A percentile compares a stretch with the other conserved stretches of the same genome.
Conservation (phyloP, 495 filamentous ascomycete species). For the Xylaria flabelliformis region DNA sequence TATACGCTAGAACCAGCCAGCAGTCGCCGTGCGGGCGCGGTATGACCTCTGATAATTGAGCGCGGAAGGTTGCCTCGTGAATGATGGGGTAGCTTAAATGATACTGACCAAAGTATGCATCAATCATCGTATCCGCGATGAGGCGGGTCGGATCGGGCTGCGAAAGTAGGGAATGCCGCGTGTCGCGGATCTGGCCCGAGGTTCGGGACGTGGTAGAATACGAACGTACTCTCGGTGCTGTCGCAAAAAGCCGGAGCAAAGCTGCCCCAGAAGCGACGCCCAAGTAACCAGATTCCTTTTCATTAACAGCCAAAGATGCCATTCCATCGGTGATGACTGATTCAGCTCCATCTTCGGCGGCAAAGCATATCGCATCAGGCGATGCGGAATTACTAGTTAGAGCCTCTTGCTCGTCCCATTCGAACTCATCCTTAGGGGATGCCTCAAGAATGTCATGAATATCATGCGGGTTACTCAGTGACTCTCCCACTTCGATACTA, state of each 20-base stretch:
- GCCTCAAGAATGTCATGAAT: conserved; percentile 23
- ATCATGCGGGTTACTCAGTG: neutral
- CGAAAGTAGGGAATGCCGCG: conserved; percentile 14
- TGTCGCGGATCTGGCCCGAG: conserved; percentile 1
- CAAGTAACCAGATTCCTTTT: conserved; percentile 27
- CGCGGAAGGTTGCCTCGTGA: conserved; percentile 61
- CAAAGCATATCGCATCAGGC: neutral
- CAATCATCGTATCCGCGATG: conserved; percentile 28
- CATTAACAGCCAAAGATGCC: conserved; percentile 28
- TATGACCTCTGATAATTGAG: conserved; percentile 60
- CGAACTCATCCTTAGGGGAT: conserved; percentile 31
- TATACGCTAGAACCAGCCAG: conserved; percentile 59
- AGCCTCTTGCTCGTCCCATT: conserved; percentile 35
- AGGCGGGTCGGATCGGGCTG: conserved; percentile 26
- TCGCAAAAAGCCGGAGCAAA: conserved; percentile 29
- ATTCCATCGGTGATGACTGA: conserved; percentile 29
- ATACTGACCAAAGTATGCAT: conserved; percentile 47
- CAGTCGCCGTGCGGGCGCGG: conserved; percentile 54
- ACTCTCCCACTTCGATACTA: neutral
- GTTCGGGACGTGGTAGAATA: conserved; percentile 12
- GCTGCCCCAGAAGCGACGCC: conserved; percentile 31
- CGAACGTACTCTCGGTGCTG: neutral
- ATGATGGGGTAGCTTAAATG: conserved; percentile 62
- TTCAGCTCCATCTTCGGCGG: conserved; percentile 1
- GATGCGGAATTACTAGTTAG: neutral